Evolutionary conservation across 2,329 filamentous ascomycete species (phyloP).

Genomic region (Rhytidhysteron rufulum): DNA sequence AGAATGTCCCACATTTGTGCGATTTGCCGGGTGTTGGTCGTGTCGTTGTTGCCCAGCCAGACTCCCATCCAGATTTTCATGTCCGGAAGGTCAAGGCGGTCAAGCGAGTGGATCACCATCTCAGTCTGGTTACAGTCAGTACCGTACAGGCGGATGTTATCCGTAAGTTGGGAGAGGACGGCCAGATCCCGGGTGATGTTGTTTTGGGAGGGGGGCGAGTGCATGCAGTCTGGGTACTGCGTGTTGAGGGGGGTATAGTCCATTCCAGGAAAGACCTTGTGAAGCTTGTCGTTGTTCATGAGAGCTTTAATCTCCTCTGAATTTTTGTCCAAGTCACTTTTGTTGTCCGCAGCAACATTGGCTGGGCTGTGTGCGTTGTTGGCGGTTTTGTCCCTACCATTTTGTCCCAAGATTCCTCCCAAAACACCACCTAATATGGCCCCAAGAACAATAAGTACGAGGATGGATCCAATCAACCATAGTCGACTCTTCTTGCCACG

Average conservation of each 20-base stretch:
- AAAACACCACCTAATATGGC: conserved; percentile 71
- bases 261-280: conserved; percentile 92
- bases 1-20: conserved; percentile 80
- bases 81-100: conserved; percentile 65
- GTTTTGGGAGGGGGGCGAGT: conserved; percentile 80
- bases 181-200: conserved; percentile 91
- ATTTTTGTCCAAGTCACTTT: conserved; percentile 69
- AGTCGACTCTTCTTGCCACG: conserved; percentile 63
- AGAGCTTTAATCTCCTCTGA: conserved; percentile 76
- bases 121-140: conserved; percentile 98
- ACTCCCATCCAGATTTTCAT: conserved; percentile 94
- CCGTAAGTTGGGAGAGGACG: conserved; percentile 83
- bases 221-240: conserved; percentile 80
- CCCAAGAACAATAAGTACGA: conserved; percentile 64
- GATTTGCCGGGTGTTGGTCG: conserved; percentile 80
- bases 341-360: conserved; percentile 58
- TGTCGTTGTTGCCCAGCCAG: conserved; percentile 80
- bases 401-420: conserved; percentile 63
- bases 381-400: conserved; percentile 34
- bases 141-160: conserved; percentile 83
- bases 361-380: conserved; percentile 19
- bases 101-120: conserved; percentile 82
- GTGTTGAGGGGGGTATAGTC: conserved; percentile 92
- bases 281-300: conserved; percentile 74
- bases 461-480: conserved; percentile 62